phyloP scores from a whole-genome alignment of 2,329 filamentous ascomycete species.

The Pseudofabraea citricarpa region DNA sequence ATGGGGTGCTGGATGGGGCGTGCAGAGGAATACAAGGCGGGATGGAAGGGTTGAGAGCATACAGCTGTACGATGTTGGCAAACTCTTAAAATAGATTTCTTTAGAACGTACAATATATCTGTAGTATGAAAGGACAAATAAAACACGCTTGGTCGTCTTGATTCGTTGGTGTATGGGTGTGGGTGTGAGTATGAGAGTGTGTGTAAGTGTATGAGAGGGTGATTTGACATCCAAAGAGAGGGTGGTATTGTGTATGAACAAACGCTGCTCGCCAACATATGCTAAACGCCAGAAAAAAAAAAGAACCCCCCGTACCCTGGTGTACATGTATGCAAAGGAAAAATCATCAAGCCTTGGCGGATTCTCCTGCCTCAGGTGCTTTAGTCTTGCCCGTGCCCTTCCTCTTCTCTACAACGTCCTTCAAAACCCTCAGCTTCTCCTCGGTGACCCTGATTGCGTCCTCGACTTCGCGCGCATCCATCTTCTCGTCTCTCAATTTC shows the following conservation, averaged over 20 bases:
- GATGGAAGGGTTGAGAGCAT: slow-evolving; percentile 19
- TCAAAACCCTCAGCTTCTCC: slow-evolving; percentile 73
- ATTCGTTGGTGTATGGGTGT: too few species aligned
- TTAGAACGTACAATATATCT: too few species aligned
- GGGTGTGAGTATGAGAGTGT: too few species aligned
- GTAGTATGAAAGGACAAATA: too few species aligned
- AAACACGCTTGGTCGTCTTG: too few species aligned
- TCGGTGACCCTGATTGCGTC: slow-evolving; percentile 61
- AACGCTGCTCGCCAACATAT: not conserved
- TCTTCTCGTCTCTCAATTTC: slow-evolving; percentile 21
- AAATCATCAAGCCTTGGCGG: too few species aligned
- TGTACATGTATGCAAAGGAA: slow-evolving; percentile 3
- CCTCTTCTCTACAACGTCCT: slow-evolving; percentile 59
- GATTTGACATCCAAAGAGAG: not conserved
- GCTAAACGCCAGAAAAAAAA: too few species aligned
- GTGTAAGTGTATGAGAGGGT: too few species aligned
- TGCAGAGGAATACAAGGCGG: slow-evolving; percentile 12
- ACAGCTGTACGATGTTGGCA: slow-evolving; percentile 23
- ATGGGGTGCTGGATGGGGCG: slow-evolving; percentile 23
- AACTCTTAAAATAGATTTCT: slow-evolving; percentile 19
- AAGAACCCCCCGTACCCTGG: not conserved
- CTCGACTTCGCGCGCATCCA: slow-evolving; percentile 25
- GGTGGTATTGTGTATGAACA: slow-evolving; percentile 2
- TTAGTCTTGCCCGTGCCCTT: too few species aligned
- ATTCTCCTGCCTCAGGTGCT: too few species aligned